Base-by-base conservation (phyloP, 1,139 yeast species). In the Suhomyces terraborum region DNA sequence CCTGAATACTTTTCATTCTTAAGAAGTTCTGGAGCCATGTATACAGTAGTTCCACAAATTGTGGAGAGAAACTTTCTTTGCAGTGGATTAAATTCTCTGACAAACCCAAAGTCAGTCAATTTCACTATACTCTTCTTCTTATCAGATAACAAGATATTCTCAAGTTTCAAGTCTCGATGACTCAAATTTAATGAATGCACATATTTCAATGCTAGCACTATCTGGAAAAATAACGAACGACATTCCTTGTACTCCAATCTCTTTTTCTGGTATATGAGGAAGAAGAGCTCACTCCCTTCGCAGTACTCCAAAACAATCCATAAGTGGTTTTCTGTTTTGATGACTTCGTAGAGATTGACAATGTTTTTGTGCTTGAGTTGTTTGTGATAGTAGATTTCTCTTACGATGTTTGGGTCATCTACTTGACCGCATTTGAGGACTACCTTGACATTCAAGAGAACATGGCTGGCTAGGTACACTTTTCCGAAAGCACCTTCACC, bases 401-500 rank as follows among this genome's bases (percentile, higher is more conserved):
- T 70, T 22, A 91, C 95, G n/a, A 93, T 75, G 54, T 89, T 89
- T 21, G 95, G 91, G 58, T 88, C 95, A 43, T 77, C 79, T 41
- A 83, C 79, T n/a, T 78, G 71, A 2, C 97, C 95, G 45, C 93
- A 84, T 56, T 93, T 93, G 43, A 93, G 64, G 21, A 94, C 98
- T 4, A 88, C 95, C 54, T 83, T 82, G 17, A 81, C 73, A 44
- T 81, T 80, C 8, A 95, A 75, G 36, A 88, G 70, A 35, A 76
- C 75, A 58, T 93, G 98, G 23, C 70, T 69, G 1, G 96, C 98
- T 32, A 91, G 67, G 57, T 85, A 93, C 1, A 89, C 96, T 55
- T 86, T 87, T 6, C 98, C 97, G 70, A 89, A 93, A 9, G 95
- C 80, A 1, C 96, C 96, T 55, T 87, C 89, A 2, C 96, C 97